phyloP scores from a whole-genome alignment of 352 stramenopile genomes.

The Pythium insidiosum region DNA sequence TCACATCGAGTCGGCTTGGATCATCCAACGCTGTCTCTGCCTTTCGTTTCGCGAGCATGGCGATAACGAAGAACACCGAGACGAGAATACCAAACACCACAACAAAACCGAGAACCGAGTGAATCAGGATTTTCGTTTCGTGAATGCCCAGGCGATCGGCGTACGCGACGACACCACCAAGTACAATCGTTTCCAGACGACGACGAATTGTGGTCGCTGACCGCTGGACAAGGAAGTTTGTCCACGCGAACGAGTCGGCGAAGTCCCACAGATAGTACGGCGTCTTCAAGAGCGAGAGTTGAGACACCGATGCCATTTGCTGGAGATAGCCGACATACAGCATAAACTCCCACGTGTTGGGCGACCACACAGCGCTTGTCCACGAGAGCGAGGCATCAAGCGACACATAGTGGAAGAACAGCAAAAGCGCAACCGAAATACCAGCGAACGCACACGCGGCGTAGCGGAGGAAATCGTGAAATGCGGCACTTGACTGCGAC shows the following conservation, averaged over 20 bases:
- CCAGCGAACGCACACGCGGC: constrained; percentile 37
- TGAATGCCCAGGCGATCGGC: constrained; percentile 40
- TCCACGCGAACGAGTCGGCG: constrained; percentile 60
- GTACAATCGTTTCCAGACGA: constrained; percentile 44
- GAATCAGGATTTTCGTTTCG: constrained; percentile 32
- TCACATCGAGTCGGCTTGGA: constrained; percentile 20
- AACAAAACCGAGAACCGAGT: constrained; percentile 29
- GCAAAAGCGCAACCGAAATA: constrained; percentile 47
- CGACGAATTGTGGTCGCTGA: constrained; percentile 13
- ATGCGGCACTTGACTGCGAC: constrained; percentile 32
- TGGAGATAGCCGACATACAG: constrained; percentile 66
- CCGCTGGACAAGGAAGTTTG: constrained; percentile 40
- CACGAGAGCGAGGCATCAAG: constrained; percentile 35
- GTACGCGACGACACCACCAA: constrained; percentile 50
- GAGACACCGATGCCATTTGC: constrained; percentile 48
- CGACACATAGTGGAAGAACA: constrained; percentile 65
- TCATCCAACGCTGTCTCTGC: constrained; percentile 37
- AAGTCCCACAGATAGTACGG: constrained; percentile 61
- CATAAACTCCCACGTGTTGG: constrained; percentile 72
- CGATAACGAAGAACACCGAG: constrained; percentile 35
- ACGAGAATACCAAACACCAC: constrained; percentile 27
- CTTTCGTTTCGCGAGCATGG: constrained; percentile 40
- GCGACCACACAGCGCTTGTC: constrained; percentile 45
- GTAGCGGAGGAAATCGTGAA: constrained; percentile 57
- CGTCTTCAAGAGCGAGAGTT: constrained; percentile 55